phyloP scores from a whole-genome alignment of 2,329 filamentous ascomycete species.

The Cordyceps sp. region DNA sequence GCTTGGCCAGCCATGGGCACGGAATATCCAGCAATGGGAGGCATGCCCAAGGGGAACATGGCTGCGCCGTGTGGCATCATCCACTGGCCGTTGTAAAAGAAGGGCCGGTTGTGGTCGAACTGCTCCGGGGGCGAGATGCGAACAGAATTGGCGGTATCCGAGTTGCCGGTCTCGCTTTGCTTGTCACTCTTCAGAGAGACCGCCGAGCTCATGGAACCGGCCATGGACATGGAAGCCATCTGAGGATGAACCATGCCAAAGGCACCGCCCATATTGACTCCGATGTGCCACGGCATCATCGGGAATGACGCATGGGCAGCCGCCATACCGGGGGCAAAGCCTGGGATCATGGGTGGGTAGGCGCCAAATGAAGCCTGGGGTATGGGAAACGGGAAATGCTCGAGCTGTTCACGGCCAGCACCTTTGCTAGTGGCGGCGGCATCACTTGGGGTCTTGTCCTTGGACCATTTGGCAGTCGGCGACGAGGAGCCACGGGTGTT shows the following conservation, averaged over 20 bases:
- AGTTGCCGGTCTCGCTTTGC: conserved; percentile 13
- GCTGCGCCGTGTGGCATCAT: conserved; percentile 16
- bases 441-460: conserved; percentile 18
- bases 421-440: background rate
- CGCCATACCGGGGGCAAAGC: conserved; percentile 14
- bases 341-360: conserved; percentile 14
- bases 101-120: conserved; percentile 28
- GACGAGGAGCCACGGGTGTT: conserved; percentile 40
- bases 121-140: conserved; percentile 24
- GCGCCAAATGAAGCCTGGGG: conserved; percentile 12
- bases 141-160: conserved; percentile 14
- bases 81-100: conserved; percentile 27
- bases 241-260: conserved; percentile 10
- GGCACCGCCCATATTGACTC: conserved; percentile 14
- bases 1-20: conserved; percentile 9
- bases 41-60: conserved; percentile 12
- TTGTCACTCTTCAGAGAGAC: conserved; percentile 8
- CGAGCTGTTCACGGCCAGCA: conserved; percentile 4
- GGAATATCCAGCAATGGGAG: conserved; percentile 11
- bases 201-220: conserved; percentile 7
- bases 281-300: conserved; percentile 24
- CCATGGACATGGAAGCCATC: conserved; percentile 8
- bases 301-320: conserved; percentile 15
- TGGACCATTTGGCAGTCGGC: conserved; percentile 32
- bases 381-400: conserved; percentile 8